Conservation (phyloP, 306 rosid species). For the Sindora glabra region DNA sequence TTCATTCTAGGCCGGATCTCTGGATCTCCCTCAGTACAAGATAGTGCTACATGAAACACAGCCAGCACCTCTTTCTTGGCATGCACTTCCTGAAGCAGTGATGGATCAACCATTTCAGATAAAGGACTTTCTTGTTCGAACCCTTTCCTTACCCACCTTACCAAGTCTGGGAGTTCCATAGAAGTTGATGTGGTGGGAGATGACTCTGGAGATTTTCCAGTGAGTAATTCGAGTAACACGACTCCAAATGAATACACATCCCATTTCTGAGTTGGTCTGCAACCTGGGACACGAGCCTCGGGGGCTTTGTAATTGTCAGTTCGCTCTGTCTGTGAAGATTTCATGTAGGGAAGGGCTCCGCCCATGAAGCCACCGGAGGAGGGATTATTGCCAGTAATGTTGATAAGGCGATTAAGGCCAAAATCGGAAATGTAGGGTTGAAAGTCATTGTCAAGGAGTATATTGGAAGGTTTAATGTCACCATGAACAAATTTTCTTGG, state of each 20-base stretch:
- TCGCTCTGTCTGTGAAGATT: constrained; percentile 60
- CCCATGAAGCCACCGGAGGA: constrained; percentile 92
- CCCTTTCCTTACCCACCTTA: constrained; percentile 88
- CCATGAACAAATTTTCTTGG: constrained; percentile 96
- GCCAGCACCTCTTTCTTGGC: constrained; percentile 91
- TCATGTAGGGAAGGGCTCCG: constrained; percentile 74
- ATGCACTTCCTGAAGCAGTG: constrained; percentile 75
- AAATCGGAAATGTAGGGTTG: constrained; percentile 79
- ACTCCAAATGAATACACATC: constrained; percentile 89
- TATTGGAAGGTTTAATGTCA: constrained; percentile 89
- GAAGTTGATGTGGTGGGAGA: constrained; percentile 90
- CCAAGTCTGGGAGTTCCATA: constrained; percentile 64
- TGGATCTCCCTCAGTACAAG: constrained; percentile 86
- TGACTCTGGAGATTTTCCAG: constrained; percentile 88
- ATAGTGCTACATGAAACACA: constrained; percentile 73
- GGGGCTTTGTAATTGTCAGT: constrained; percentile 77
- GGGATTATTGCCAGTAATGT: constrained; percentile 85
- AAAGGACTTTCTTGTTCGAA: constrained; percentile 84
- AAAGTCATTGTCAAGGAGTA: constrained; percentile 74
- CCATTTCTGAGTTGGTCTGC: constrained; percentile 85
- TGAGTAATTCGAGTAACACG: constrained; percentile 72
- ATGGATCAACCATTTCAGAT: constrained; percentile 86
- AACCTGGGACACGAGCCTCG: constrained; percentile 61
- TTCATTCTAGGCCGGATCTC: constrained; percentile 89
- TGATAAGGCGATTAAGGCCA: constrained; percentile 71